Evolutionary conservation across 441 rosid species (phyloP), one percentile per base, ranked within the genome.

Genomic region (Erodium texanum): DNA sequence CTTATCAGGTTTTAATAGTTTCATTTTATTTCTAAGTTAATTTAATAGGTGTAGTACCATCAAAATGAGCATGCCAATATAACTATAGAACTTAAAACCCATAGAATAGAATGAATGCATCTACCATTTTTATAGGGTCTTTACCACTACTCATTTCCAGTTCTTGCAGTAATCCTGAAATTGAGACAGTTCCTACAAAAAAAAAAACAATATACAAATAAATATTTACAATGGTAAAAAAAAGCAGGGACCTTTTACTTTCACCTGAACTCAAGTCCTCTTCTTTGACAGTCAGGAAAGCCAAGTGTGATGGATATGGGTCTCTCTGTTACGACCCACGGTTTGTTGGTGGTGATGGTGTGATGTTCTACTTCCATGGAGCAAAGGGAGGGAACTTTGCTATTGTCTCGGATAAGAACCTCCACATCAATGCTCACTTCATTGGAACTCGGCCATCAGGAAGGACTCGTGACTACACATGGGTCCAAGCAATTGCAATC

Each of bases 361-460:
- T 79, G 48, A 86, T 87, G 93, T 92, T 92, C 85, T 92, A 92
- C 76, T 90, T 92, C 86, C 97, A 90, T 16, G 97, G 96, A 76
- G 74, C 87, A 20, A 87, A 82, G 54, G 97, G 83, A 12, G 94
- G 91, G 65, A 90, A 84, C 89, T 89, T 90, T 65, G 97, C 97
- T 0, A 77, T 88, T 12, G 82, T 90, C 71, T 92, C 98, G 0
- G 96, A 93, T 41, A 74, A 79, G 10, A 82, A 84, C 62, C 82
- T 90, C 19, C 96, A 92, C 6, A 88, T 92, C 73, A 92, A 87
- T 68, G 96, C 97, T n/a, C 97, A 90, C 61, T 84, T 92, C 75
- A 90, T 90, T 1, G 98, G 97, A 14, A 87, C 85, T 1, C 75
- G 96, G 43, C 96, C 97, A 3, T 48, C 71, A 66, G 94, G 98